Conservation (phyloP, 352 stramenopile species). For the Globisporangium iwayamae region DNA sequence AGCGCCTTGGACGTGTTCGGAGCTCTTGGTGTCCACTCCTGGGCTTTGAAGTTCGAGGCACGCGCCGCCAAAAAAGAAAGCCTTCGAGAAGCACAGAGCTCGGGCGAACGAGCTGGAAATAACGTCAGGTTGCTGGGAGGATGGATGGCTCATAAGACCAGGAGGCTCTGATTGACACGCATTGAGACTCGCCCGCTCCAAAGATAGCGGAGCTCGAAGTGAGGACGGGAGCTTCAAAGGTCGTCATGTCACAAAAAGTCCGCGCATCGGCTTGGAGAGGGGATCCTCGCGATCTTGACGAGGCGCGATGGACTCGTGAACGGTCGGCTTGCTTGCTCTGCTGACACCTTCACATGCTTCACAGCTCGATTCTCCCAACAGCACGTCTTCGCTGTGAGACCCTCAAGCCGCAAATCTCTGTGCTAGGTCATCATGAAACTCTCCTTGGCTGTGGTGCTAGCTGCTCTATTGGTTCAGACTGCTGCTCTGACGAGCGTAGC, state of each 20-base stretch:
- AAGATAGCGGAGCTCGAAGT: slow-evolving; percentile 3
- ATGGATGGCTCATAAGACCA: background rate
- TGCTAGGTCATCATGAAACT: slow-evolving; percentile 4
- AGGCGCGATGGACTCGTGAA: background rate
- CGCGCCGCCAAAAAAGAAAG: background rate
- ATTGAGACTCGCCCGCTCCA: background rate
- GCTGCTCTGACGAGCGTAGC: background rate
- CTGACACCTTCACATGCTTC: background rate
- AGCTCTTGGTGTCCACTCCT: background rate
- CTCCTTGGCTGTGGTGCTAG: background rate
- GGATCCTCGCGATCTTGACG: slow-evolving; percentile 6
- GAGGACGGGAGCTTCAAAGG: background rate
- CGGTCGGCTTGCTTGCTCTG: background rate
- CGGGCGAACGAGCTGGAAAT: background rate
- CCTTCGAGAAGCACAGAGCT: background rate
- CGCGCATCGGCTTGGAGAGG: too few species aligned
- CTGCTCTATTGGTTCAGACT: slow-evolving; percentile 11
- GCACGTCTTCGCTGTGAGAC: background rate
- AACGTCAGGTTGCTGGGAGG: background rate
- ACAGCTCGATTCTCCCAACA: background rate
- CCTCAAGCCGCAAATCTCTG: background rate
- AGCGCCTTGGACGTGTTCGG: background rate
- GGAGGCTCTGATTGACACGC: background rate
- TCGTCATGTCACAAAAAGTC: background rate
- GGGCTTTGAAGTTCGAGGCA: background rate